A percentile compares a stretch with the other conserved stretches of the same genome.
phyloP scores from a whole-genome alignment of 1,284 basidiomycete genomes.

The Melanopsichium pennsylvanicum region DNA sequence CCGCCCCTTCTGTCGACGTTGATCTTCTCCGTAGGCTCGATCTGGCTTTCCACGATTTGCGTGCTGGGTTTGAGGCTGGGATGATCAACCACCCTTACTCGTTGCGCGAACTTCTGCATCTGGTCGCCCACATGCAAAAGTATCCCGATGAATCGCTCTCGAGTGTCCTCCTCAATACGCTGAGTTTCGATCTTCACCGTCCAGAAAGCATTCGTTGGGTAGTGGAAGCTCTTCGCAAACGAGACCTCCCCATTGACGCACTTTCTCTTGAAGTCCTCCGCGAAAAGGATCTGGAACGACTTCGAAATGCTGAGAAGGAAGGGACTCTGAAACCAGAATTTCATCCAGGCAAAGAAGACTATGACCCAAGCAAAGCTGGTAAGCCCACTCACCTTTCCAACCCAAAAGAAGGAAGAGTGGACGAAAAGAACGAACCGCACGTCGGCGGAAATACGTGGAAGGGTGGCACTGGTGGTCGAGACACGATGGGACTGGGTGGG shows the following conservation, averaged over 20 bases:
- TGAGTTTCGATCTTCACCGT: conserved; percentile 65
- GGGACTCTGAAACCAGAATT: conserved; percentile 51
- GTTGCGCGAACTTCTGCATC: conserved; percentile 65
- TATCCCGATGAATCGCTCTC: conserved; percentile 65
- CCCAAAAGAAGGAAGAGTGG: conserved; percentile 65
- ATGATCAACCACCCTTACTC: conserved; percentile 65
- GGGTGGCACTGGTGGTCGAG: conserved; percentile 66
- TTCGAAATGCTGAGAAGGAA: conserved; percentile 32
- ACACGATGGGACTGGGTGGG: conserved; percentile 66
- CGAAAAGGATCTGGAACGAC: conserved; percentile 32
- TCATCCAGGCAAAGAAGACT: conserved; percentile 42
- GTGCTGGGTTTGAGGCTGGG: conserved; percentile 63
- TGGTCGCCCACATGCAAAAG: conserved; percentile 65
- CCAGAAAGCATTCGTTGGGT: conserved; percentile 65
- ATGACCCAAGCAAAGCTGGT: conserved; percentile 44
- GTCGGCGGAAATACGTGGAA: conserved; percentile 66
- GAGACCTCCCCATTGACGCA: conserved; percentile 55
- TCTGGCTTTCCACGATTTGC: conserved; percentile 65
- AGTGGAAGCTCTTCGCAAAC: conserved; percentile 53
- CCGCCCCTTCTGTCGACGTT: conserved; percentile 58
- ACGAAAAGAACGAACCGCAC: conserved; percentile 62
- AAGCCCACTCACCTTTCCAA: conserved; percentile 53
- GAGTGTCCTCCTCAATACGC: conserved; percentile 65
- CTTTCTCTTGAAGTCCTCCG: conserved; percentile 56
- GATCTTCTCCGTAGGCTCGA: conserved; percentile 61